Evolutionary conservation across 805 yeast species (phyloP), one percentile per base, ranked within the genome.

Genomic region (Kluyveromyces aestuarii): DNA sequence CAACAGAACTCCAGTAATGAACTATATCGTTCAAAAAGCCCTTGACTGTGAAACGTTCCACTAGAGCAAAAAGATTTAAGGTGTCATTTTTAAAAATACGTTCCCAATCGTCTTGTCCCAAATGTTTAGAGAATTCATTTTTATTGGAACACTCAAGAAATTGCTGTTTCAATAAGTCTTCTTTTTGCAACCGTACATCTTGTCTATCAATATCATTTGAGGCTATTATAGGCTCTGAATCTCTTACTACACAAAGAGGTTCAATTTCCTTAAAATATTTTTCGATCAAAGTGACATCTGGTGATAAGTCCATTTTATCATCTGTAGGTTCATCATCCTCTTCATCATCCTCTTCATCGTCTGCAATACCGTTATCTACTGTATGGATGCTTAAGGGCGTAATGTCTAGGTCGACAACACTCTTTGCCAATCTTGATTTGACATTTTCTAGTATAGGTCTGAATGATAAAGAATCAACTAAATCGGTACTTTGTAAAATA

Each of bases 1-100:
- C 88, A n/a, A 91, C 96, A 3, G 96, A 93, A 2, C 97, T 87
- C 99, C 99, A 91, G 66, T 90, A 89, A 56, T 85, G 83, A 73
- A 89, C 80, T 56, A 90, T 96, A 40, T 82, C 78, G 3, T 87
- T 80, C 55, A 84, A 79, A 43, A 73, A 69, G 47, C 76, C 72
- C 48, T 75, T 74, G 17, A 79, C 77, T 0, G 98, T 91, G 63
- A 87, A 91, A 64, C 86, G 82, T 65, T 91, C 99, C 37, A 91
- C 97, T 55, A 91, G 68, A 9, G 96, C 96, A 69, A 93, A 91
- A 27, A 91, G 69, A 62, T 91, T 88, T 27, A 82, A 68, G 47
- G 79, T 77, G 27, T 71, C 66, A 41, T 71, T 62, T 1, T 74
- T 67, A 38, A 60, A 66, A 54, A 77, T 73, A 36, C 61, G 61